These are phyloP conservation scores for Lachancea lanzarotensis DNA, from an alignment of 805 yeast genomes.

Conservation along the genomic window DNA sequence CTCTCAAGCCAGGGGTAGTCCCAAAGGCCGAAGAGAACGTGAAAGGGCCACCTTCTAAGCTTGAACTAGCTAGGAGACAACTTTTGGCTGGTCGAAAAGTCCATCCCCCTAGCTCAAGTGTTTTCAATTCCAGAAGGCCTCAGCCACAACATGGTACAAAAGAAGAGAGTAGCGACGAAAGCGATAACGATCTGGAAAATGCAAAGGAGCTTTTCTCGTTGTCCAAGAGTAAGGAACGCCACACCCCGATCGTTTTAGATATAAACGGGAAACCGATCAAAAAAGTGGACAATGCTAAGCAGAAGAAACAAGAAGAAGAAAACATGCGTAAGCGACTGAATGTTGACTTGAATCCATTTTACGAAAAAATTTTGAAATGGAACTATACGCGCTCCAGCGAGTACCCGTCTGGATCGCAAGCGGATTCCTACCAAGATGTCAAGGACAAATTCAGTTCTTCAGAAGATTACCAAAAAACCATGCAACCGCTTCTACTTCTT, in stretches of 20 bases:
- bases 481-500: conserved; percentile 74
- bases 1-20: conserved; percentile 27
- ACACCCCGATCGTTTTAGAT: conserved; percentile 37
- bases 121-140: conserved; percentile 38
- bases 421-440: conserved; percentile 39
- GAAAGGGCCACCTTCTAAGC: conserved; percentile 31
- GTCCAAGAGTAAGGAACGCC: conserved; percentile 26
- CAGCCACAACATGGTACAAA: conserved; percentile 17
- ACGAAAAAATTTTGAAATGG: conserved; percentile 68
- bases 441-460: conserved; percentile 50
- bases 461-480: conserved; percentile 58
- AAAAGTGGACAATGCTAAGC: conserved; percentile 36
- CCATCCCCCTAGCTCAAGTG: conserved; percentile 46
- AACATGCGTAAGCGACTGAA: conserved; percentile 72
- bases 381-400: conserved; percentile 51
- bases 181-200: conserved; percentile 34
- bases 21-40: conserved; percentile 18
- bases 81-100: conserved; percentile 28
- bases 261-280: conserved; percentile 36
- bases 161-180: conserved; percentile 36
- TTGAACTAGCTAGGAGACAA: conserved; percentile 36
- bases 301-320: conserved; percentile 56
- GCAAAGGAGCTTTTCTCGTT: conserved; percentile 33
- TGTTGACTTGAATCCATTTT: conserved; percentile 72
- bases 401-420: conserved; percentile 49